These are phyloP conservation scores for Rhodomyrtus psidioides DNA, from an alignment of 441 rosid genomes.

Conservation along the genomic window DNA sequence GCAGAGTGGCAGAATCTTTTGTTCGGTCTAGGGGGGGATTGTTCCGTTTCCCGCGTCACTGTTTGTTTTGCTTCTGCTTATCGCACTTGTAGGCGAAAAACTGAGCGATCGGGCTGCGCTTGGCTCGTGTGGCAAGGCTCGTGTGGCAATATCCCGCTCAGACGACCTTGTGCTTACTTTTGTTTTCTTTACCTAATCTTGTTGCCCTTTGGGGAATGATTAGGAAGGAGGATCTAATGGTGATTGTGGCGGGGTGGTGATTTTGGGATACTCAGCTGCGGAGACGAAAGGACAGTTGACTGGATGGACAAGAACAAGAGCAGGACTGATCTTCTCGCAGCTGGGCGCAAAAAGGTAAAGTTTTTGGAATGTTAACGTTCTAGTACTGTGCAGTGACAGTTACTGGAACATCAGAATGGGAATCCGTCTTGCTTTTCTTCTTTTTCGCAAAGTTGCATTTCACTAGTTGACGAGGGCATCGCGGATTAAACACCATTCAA, in stretches of 20 bases:
- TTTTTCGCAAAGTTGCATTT: not conserved
- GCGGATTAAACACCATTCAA: not conserved
- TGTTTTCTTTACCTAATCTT: not conserved
- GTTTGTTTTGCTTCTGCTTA: not conserved
- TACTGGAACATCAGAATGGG: not conserved
- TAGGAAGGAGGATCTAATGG: conserved; percentile 26
- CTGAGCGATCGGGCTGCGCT: not conserved
- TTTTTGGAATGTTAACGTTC: not conserved
- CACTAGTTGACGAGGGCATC: not conserved
- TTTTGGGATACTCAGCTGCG: conserved; percentile 12
- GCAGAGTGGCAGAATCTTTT: not conserved
- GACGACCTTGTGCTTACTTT: not conserved
- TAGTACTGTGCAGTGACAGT: not conserved
- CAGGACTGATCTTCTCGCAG: conserved; percentile 86
- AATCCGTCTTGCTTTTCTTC: not conserved
- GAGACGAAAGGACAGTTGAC: conserved; percentile 25
- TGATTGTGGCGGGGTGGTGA: conserved; percentile 17
- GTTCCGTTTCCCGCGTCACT: not conserved
- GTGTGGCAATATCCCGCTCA: not conserved
- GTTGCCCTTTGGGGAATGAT: not conserved
- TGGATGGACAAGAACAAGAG: conserved; percentile 93
- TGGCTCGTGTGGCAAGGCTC: not conserved
- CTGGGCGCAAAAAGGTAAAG: conserved; percentile 92
- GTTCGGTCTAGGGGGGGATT: not conserved
- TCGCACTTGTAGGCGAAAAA: not conserved